Percentiles rank a stretch among this genome's conserved stretches.
These are phyloP conservation scores for Metarhizium album DNA, from an alignment of 2,329 filamentous ascomycete genomes.

Conservation along the genomic window DNA sequence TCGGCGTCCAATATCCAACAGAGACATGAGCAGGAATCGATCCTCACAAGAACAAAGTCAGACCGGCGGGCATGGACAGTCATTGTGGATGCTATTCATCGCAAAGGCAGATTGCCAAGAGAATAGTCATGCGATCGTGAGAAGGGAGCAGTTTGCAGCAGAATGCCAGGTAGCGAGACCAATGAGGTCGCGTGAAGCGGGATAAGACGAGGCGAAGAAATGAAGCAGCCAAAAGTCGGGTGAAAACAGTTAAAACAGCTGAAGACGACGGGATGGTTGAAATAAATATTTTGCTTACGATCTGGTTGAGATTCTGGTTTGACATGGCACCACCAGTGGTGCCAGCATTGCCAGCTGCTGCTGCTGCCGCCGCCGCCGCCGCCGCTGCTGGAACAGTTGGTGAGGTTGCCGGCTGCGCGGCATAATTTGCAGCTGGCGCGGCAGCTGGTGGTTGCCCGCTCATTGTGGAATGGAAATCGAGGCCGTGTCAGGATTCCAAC, in stretches of 20 bases:
- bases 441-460: conserved; percentile 22
- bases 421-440: conserved; percentile 21
- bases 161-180: neutral
- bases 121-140: neutral
- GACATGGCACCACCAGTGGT: conserved; percentile 41
- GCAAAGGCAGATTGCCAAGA: neutral
- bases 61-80: neutral
- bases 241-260: neutral
- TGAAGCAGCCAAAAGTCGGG: neutral
- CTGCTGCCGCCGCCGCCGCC: no score
- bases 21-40: neutral
- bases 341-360: conserved; percentile 22
- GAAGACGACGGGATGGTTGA: conserved; percentile 13
- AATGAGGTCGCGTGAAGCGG: neutral
- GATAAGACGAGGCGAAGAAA: neutral
- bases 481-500: neutral
- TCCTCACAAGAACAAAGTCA: neutral
- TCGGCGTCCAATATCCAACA: neutral
- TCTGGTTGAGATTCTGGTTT: conserved; percentile 88
- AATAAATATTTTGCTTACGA: conserved; percentile 49
- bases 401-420: conserved; percentile 21
- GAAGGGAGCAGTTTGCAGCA: neutral
- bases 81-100: neutral
- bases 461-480: conserved; percentile 15
- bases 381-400: conserved; percentile 20